Percentiles rank a stretch among this genome's conserved stretches.
These are phyloP conservation scores for Stentor roeselii DNA, from an alignment of 73 alveolate genomes.

Conservation along the genomic window DNA sequence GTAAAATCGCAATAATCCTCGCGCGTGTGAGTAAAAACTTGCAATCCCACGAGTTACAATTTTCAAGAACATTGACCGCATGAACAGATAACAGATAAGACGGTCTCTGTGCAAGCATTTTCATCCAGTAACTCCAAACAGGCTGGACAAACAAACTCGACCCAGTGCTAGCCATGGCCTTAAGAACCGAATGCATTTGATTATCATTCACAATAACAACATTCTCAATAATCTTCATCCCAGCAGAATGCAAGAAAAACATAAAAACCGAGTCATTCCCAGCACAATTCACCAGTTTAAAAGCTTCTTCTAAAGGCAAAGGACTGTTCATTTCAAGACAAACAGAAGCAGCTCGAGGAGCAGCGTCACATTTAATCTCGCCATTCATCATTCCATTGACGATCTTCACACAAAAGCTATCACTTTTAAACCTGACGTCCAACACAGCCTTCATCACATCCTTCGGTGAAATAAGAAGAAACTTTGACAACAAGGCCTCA, in stretches of 20 bases:
- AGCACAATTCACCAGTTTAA: neutral
- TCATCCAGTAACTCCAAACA: neutral
- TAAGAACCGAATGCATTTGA: neutral
- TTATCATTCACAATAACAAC: neutral
- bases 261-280: neutral
- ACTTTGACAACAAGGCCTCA: neutral
- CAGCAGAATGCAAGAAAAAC: neutral
- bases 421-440: conserved; percentile 1
- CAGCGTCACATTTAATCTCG: neutral
- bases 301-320: conserved; percentile 4
- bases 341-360: neutral
- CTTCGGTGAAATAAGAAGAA: neutral
- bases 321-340: neutral
- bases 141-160: conserved; percentile 3
- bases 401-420: neutral
- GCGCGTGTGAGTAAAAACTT: conserved; percentile 3
- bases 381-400: neutral
- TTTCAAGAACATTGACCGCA: neutral
- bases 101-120: neutral
- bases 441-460: conserved; percentile 3
- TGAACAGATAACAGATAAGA: neutral
- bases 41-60: conserved; percentile 4
- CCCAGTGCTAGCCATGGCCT: neutral
- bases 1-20: neutral
- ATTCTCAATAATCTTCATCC: neutral